These are phyloP conservation scores for Apiotrichum sp. DNA, from an alignment of 1,284 basidiomycete genomes.

Conservation along the genomic window DNA sequence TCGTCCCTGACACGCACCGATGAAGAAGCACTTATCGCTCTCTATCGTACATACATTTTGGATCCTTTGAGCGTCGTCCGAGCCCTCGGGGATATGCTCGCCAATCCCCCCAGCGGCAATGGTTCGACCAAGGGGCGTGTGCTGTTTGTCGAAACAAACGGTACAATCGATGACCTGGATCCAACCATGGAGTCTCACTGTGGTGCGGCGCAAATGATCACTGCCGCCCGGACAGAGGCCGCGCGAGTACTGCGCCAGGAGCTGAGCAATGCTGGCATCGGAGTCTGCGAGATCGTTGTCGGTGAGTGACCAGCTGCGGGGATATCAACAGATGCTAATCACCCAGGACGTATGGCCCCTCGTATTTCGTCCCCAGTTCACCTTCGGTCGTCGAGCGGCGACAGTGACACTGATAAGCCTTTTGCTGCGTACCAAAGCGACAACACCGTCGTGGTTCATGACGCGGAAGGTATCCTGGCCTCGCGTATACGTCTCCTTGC, in stretches of 20 bases:
- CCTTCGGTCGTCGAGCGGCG: slow-evolving; percentile 22
- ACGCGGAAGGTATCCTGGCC: slow-evolving; percentile 8
- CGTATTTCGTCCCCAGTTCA: slow-evolving; percentile 9
- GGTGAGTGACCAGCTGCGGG: slow-evolving; percentile 26
- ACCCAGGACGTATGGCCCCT: slow-evolving; percentile 25
- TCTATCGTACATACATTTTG: slow-evolving; percentile 33
- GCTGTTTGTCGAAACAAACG: slow-evolving; percentile 37
- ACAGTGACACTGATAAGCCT: slow-evolving; percentile 20
- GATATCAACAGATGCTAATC: background rate
- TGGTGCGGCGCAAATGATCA: slow-evolving; percentile 23
- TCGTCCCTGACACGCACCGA: slow-evolving; percentile 22
- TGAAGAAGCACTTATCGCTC: slow-evolving; percentile 28
- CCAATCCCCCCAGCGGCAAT: slow-evolving; percentile 6
- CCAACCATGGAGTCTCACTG: background rate
- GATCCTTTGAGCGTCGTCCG: slow-evolving; percentile 35
- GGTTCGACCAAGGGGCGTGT: slow-evolving; percentile 22
- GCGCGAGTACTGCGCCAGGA: slow-evolving; percentile 28
- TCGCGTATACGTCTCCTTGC: slow-evolving; percentile 27
- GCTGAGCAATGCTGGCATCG: slow-evolving; percentile 25
- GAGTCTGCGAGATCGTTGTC: slow-evolving; percentile 39
- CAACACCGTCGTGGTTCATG: background rate
- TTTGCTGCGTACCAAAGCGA: slow-evolving; percentile 2
- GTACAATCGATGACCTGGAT: slow-evolving; percentile 15
- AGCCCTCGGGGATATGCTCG: slow-evolving; percentile 33
- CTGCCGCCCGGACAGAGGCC: slow-evolving; percentile 26